A percentile compares a stretch with the other conserved stretches of the same genome.
Conservation (phyloP, 441 rosid species). For the Pelargonium citronellum region DNA sequence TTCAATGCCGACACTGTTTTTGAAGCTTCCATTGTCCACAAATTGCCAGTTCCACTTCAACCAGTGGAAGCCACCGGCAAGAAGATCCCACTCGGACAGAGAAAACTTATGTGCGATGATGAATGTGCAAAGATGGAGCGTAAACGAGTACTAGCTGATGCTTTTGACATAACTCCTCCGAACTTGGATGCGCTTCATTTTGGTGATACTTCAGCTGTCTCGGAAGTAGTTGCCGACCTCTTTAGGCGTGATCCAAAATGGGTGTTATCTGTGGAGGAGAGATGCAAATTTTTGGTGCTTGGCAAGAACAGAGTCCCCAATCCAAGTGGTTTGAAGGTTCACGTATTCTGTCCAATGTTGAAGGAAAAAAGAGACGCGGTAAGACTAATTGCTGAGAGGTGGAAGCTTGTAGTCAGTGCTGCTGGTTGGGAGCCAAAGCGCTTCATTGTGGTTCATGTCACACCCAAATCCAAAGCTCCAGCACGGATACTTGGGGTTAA, state of each 20-base stretch:
- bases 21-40: conserved; percentile 69
- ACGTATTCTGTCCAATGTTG: conserved; percentile 89
- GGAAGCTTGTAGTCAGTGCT: conserved; percentile 73
- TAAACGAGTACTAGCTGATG: conserved; percentile 86
- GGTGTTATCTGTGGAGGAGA: conserved; percentile 88
- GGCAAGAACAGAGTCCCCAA: conserved; percentile 62
- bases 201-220: conserved; percentile 64
- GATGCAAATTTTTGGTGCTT: conserved; percentile 86
- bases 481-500: conserved; percentile 69
- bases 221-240: conserved; percentile 71
- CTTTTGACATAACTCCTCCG: conserved; percentile 73
- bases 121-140: conserved; percentile 94
- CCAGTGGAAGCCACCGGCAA: conserved; percentile 54
- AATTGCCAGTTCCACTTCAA: conserved; percentile 72
- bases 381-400: conserved; percentile 80
- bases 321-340: conserved; percentile 62
- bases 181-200: conserved; percentile 88
- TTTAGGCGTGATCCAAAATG: conserved; percentile 91
- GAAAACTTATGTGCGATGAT: conserved; percentile 83
- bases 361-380: conserved; percentile 93
- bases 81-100: conserved; percentile 75
- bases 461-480: conserved; percentile 74
- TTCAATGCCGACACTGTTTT: conserved; percentile 42
- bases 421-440: conserved; percentile 99
- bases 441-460: conserved; percentile 68